Evolutionary conservation across 1,284 basidiomycete species (phyloP), one percentile per base, ranked within the genome.

Genomic region (Pseudozyma hubeiensis): DNA sequence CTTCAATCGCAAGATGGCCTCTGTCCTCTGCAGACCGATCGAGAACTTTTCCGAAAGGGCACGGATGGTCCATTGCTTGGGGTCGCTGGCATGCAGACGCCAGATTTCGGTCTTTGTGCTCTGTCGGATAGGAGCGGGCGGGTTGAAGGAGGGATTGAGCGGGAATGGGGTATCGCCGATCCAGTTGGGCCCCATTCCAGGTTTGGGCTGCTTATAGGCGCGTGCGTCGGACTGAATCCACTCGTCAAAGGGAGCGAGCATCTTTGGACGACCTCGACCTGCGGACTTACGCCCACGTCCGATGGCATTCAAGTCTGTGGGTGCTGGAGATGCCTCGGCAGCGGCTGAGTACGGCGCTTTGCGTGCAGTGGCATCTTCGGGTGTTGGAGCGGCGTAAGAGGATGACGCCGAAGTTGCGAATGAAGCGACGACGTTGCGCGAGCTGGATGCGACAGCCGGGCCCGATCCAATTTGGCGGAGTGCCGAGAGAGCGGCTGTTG

Each of bases 131-230:
- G 82, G 82, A 3, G 81, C 65, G 29, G 81, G 80, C 2, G 82
- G 82, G 30, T 72, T 69, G 63, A 84, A 84, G 7, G 80, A 55
- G 10, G 82, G 81, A 50, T 84, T 84, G 63, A 83, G 71, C 0
- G 82, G 82, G 54, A 84, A 84, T 14, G 82, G 82, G 3, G 79
- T 82, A 16, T 68, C 63, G n/a, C 71, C 79, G 55, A 82, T 75
- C 80, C 80, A 82, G 65, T 80, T 78, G 47, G 80, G 80, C 7
- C 80, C 80, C 47, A 64, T 67, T 2, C 78, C 75, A 0, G 79
- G 75, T 49, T 74, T 66, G 16, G 79, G 77, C 50, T 75, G 61
- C 52, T 79, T 79, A 67, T 66, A 82, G 7, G 62, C 75, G 11
- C 67, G 58, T 9, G 69, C 80, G 19, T 75, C 78, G 34, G 66